These are phyloP conservation scores for Cutaneotrichosporon sp. DNA, from an alignment of 1,284 basidiomycete genomes.

Conservation along the genomic window DNA sequence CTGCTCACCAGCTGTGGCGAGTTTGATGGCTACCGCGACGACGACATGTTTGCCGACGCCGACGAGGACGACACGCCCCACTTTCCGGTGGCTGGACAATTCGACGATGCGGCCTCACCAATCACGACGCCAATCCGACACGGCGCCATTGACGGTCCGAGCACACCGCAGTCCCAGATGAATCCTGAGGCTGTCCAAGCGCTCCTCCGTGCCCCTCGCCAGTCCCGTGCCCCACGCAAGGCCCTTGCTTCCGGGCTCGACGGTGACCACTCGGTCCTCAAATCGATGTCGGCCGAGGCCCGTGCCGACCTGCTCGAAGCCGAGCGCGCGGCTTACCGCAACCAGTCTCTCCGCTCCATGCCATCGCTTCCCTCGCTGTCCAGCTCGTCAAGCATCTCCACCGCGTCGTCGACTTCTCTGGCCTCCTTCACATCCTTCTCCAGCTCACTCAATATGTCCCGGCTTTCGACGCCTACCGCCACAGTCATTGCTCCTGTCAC, in stretches of 20 bases:
- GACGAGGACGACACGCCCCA: slow-evolving; percentile 2
- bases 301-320: background rate
- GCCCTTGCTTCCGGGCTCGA: background rate
- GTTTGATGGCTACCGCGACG: slow-evolving; percentile 8
- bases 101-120: slow-evolving; percentile 3
- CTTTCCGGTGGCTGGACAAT: background rate
- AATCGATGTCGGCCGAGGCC: background rate
- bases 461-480: too few species aligned
- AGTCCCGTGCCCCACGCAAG: background rate
- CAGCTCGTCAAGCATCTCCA: background rate
- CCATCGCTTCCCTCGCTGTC: background rate
- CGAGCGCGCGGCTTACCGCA: background rate
- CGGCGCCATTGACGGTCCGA: background rate
- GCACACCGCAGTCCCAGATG: background rate
- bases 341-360: background rate
- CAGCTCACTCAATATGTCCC: too few species aligned
- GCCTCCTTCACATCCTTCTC: background rate
- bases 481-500: too few species aligned
- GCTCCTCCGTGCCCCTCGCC: background rate
- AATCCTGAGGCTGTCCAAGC: background rate
- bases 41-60: slow-evolving; percentile 12
- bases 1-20: slow-evolving; percentile 19
- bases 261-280: slow-evolving; percentile 9
- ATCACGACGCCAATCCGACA: background rate
- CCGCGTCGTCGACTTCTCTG: background rate